Evolutionary conservation across 306 rosid species (phyloP), one percentile per base, ranked within the genome.

Genomic region (Abrus precatorius): DNA sequence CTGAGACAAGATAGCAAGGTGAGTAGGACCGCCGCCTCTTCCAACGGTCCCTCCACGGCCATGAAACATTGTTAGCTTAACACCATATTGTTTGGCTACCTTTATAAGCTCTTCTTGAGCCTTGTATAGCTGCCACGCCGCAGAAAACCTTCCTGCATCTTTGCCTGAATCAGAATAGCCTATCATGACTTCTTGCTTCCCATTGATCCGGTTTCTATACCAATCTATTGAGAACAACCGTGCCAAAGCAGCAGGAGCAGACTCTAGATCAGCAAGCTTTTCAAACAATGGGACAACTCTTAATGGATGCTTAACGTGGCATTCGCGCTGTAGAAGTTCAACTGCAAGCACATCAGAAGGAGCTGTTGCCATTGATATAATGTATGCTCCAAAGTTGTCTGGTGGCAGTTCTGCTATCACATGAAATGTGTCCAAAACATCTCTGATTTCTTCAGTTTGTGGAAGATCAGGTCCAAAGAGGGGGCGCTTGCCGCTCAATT

Each of bases 21-120:
- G 98, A 45, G 94, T 92, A 9, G 98, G 98, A 1, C 98, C 98
- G 1, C 98, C 98, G 62, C 98, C 97, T 78, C 98, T 79, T 54
- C 98, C 98, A 10, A 92, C 98, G 13, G 98, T 94, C 20, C 98
- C 98, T 56, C 98, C 98, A 47, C 98, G 98, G 62, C 98, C 98
- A 4, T 94, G 98, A 87, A 94, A 94, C 98, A 94, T 94, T 0
- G 94, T 94, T 36, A 94, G 87, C 89, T 92, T 94, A 50, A 94
- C 92, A 60, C 97, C 97, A 67, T 52, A 91, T 65, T 92, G 32
- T 80, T 92, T 91, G 4, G 98, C 97, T 7, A 94, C 98, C 34
- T 92, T 88, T 74, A 94, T 90, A 28, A 94, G 97, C 40, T 94
- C 97, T 77, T 94, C 98, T 57, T 94, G 98, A 74, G 98, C 94